Base-by-base conservation (phyloP, 331 rosid species). In the Prunus yedoensis region DNA sequence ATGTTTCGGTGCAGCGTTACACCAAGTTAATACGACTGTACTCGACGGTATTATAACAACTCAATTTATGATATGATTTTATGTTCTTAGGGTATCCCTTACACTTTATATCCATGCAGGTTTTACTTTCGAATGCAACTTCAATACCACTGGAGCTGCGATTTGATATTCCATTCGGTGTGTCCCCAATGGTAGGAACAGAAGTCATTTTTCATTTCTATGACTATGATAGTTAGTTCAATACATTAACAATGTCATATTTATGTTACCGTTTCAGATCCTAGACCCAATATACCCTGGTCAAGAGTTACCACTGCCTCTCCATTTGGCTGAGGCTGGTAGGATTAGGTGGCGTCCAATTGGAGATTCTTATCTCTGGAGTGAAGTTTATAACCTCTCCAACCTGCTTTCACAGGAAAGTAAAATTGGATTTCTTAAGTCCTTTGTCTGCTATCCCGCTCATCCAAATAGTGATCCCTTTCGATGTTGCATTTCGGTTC, bases 251-350 rank as follows among this genome's bases (percentile, higher is more conserved):
- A 70, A 46, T 73, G 23, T 47, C 10, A 8, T 49, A 0, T 58
- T 57, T 41, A 43, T 72, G 53, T 46, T 65, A 60, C 78, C 59
- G 16, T 74, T 82, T 79, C 88, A 94, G 99, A 80, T 94, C 83
- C 83, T 94, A 83, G 97, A 91, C 75, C 99, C 99, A 1, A 79
- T 94, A 78, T 80, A 84, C 70, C 97, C 99, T 57, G 93, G 99
- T 77, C 90, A 94, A 75, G 95, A 91, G 85, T 77, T 94, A 71
- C 99, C 99, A 4, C 88, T 94, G 72, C 99, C 99, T 43, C 85
- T 94, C 49, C 96, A 94, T 88, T 85, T 94, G 89, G 96, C 97
- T 71, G 97, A 90, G 82, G 95, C 92, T 62, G 98, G 98, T 77
- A 85, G 88, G 74, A 83, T 94, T 73, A 89, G 99, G 74, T 94